Conservation (phyloP, 2,329 filamentous ascomycete species). For the Penicillium sp. region DNA sequence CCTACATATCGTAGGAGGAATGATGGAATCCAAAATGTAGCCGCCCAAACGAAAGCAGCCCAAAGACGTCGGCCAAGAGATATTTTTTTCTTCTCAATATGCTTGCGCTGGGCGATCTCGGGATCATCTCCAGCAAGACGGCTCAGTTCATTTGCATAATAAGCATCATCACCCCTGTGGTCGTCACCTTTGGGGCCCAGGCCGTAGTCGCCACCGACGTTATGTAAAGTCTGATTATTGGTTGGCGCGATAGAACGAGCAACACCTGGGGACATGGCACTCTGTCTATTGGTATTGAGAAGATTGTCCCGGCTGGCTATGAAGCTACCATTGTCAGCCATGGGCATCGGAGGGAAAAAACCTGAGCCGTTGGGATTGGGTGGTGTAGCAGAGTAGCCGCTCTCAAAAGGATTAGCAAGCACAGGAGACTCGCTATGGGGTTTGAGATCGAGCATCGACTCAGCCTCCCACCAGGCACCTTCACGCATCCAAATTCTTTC, state of each 20-base stretch:
- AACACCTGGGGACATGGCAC: slow-evolving; percentile 46
- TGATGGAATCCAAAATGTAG: slow-evolving; percentile 95
- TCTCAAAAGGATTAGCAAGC: slow-evolving; percentile 61
- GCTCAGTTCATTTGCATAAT: slow-evolving; percentile 65
- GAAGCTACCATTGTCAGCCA: slow-evolving; percentile 57
- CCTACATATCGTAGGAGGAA: slow-evolving; percentile 74
- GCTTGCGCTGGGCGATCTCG: slow-evolving; percentile 71
- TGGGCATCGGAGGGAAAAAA: slow-evolving; percentile 64
- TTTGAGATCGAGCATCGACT: slow-evolving; percentile 90
- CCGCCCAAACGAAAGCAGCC: slow-evolving; percentile 75
- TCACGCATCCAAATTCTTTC: slow-evolving; percentile 97
- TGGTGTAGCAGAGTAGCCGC: slow-evolving; percentile 63
- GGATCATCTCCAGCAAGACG: slow-evolving; percentile 69
- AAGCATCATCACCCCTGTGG: slow-evolving; percentile 63
- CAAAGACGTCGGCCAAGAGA: slow-evolving; percentile 66
- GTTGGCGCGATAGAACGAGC: slow-evolving; percentile 41
- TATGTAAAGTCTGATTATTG: slow-evolving; percentile 43
- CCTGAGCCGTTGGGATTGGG: slow-evolving; percentile 54
- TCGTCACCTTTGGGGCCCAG: slow-evolving; percentile 82
- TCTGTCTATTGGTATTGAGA: slow-evolving; percentile 56
- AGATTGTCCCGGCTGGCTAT: slow-evolving; percentile 72
- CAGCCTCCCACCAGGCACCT: slow-evolving; percentile 93
- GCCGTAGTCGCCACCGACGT: slow-evolving; percentile 72
- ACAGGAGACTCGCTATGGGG: slow-evolving; percentile 55
- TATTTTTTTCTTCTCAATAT: slow-evolving; percentile 66